These are phyloP conservation scores for Trichosanthes truncata DNA, from an alignment of 306 rosid species.

Conservation along the genomic window DNA sequence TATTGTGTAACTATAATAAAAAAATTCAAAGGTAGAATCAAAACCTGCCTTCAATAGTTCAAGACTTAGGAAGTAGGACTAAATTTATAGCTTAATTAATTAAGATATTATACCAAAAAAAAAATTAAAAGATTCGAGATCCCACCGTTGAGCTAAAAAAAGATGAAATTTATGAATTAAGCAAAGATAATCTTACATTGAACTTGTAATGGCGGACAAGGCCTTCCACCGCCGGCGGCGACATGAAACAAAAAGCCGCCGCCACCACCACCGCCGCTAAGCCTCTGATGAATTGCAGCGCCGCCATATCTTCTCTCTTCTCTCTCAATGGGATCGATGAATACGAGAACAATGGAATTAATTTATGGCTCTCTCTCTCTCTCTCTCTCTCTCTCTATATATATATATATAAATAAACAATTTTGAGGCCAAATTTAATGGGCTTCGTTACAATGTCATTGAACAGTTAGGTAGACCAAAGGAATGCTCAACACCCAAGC, in stretches of 20 bases:
- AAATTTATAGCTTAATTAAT: too few relatives aligned
- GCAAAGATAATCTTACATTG: conserved; percentile 20
- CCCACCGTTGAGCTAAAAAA: too few relatives aligned
- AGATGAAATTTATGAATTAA: too few relatives aligned
- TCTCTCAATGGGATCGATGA: neutral
- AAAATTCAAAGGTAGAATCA: too few relatives aligned
- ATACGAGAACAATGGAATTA: neutral
- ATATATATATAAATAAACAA: neutral
- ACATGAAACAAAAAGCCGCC: conserved; percentile 7
- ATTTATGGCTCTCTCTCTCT: too few relatives aligned
- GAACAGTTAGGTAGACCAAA: neutral
- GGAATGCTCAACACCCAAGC: neutral
- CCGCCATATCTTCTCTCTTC: conserved; percentile 2
- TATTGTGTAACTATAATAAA: too few relatives aligned
- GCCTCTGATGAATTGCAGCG: neutral
- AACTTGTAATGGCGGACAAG: conserved; percentile 40
- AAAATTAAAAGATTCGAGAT: too few relatives aligned
- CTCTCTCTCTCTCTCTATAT: too few relatives aligned
- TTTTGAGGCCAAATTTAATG: neutral
- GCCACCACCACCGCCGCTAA: neutral
- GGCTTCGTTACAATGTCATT: neutral
- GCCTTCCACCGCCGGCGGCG: conserved; percentile 28
- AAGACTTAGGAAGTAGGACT: too few relatives aligned
- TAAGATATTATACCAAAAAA: too few relatives aligned
- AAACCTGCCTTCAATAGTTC: too few relatives aligned